Evolutionary conservation across 495 filamentous ascomycete genomes (phyloP).

Genomic region (Pseudotulostoma volvatum): DNA sequence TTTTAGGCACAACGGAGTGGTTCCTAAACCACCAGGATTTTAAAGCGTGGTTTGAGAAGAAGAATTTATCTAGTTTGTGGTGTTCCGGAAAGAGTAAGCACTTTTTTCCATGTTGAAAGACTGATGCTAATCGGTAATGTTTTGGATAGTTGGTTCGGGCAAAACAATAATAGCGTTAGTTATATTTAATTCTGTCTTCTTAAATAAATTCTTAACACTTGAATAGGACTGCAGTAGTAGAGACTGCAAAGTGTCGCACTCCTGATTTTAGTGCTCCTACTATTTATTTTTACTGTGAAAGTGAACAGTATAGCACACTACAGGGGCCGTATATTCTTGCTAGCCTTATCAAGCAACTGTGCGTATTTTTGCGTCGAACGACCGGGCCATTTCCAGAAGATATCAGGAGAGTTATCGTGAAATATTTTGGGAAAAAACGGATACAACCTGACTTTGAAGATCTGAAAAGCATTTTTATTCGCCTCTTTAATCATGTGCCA

Average conservation of each 20-base stretch:
- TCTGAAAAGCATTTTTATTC: slow-evolving; percentile 8
- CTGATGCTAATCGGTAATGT: slow-evolving; percentile 2
- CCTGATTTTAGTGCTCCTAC: neutral
- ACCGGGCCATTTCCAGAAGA: neutral
- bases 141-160: slow-evolving; percentile 12
- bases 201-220: neutral
- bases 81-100: slow-evolving; percentile 14
- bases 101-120: neutral
- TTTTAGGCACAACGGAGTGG: slow-evolving; percentile 10
- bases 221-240: slow-evolving; percentile 6
- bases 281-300: slow-evolving; percentile 5
- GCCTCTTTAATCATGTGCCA: slow-evolving; percentile 3
- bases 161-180: slow-evolving; percentile 15
- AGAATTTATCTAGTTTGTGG: slow-evolving; percentile 9
- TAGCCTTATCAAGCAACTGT: slow-evolving; percentile 9
- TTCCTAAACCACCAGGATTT: slow-evolving; percentile 11
- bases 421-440: slow-evolving; percentile 7
- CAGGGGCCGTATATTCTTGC: slow-evolving; percentile 5
- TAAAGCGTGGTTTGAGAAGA: slow-evolving; percentile 6
- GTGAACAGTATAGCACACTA: neutral
- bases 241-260: slow-evolving; percentile 2
- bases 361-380: slow-evolving; percentile 1
- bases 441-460: slow-evolving; percentile 9
- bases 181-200: neutral
- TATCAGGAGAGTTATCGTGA: neutral